Evolutionary conservation across 2,329 filamentous ascomycete species (phyloP).

Genomic region (Exophiala oligosperma): DNA sequence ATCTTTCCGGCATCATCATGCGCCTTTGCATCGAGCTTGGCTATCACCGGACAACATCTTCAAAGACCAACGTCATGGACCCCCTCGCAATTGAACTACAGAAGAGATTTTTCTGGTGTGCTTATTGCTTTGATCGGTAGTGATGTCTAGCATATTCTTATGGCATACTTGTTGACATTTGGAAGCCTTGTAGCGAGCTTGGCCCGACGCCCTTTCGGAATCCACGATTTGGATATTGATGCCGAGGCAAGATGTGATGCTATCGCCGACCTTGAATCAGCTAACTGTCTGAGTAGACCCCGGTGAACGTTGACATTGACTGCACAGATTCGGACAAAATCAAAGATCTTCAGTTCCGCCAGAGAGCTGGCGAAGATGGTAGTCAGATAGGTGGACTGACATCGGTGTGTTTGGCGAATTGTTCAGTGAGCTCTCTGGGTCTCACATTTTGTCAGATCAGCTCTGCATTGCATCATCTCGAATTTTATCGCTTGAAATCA

Average conservation of each 20-base stretch:
- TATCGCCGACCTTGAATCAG: neutral
- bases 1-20: slow-evolving; percentile 22
- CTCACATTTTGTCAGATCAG: slow-evolving; percentile 19
- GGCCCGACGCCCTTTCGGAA: slow-evolving; percentile 25
- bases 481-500: slow-evolving; percentile 25
- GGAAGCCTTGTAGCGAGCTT: slow-evolving; percentile 18
- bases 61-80: neutral
- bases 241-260: slow-evolving; percentile 9
- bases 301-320: slow-evolving; percentile 22
- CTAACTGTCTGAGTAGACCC: slow-evolving; percentile 12
- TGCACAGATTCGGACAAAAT: slow-evolving; percentile 21
- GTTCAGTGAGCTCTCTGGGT: too few species aligned
- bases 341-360: slow-evolving; percentile 14
- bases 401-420: neutral
- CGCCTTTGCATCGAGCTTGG: slow-evolving; percentile 25
- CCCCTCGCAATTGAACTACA: slow-evolving; percentile 24
- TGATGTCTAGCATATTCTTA: neutral
- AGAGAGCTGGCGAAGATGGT: slow-evolving; percentile 6
- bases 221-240: slow-evolving; percentile 26
- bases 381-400: slow-evolving; percentile 1
- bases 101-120: slow-evolving; percentile 29
- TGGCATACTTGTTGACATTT: neutral
- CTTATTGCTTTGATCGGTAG: slow-evolving; percentile 27
- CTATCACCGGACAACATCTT: slow-evolving; percentile 20
- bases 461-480: slow-evolving; percentile 26